Evolutionary conservation across 192 early-diverging fungal genomes (phyloP).

Genomic region (Dissophora ornata): DNA sequence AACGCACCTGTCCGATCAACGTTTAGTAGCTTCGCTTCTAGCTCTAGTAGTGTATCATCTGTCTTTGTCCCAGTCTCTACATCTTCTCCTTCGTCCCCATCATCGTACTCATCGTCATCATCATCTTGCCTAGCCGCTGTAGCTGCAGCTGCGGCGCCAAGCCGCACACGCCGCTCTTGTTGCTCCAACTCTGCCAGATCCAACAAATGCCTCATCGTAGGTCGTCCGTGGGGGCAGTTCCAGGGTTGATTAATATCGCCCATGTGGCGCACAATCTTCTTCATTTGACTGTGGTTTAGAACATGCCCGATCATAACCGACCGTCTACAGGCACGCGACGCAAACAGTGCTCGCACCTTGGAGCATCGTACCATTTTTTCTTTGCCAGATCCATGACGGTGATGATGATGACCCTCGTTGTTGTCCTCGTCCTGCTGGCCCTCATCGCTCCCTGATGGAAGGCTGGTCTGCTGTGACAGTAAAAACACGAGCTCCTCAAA

Average conservation of each 20-base stretch:
- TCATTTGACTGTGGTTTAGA: slow-evolving; percentile 78
- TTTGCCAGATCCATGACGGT: slow-evolving; percentile 30
- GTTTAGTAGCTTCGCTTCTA: background rate
- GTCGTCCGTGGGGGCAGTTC: slow-evolving; percentile 98
- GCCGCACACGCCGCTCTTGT: slow-evolving; percentile 15
- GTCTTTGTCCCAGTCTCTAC: no score
- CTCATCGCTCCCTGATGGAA: background rate
- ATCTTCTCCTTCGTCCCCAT: slow-evolving; percentile 1
- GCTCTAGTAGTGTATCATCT: background rate
- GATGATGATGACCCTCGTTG: slow-evolving; percentile 1
- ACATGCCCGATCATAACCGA: slow-evolving; percentile 93
- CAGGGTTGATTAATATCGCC: slow-evolving; percentile 93
- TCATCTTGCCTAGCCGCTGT: background rate
- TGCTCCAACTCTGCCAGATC: slow-evolving; percentile 55
- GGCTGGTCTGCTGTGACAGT: slow-evolving; percentile 45
- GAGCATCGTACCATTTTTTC: slow-evolving; percentile 75
- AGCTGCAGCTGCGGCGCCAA: background rate
- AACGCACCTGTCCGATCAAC: slow-evolving; percentile 8
- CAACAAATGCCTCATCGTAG: slow-evolving; percentile 91
- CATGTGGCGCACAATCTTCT: slow-evolving; percentile 83
- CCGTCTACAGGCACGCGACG: slow-evolving; percentile 90
- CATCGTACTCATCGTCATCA: slow-evolving; percentile 1
- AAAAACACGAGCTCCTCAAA: slow-evolving; percentile 78
- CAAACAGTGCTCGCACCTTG: slow-evolving; percentile 79
- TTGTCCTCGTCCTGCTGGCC: slow-evolving; percentile 20